These are phyloP conservation scores for Alternaria atra DNA, from an alignment of 2,329 filamentous ascomycete species.

Conservation along the genomic window DNA sequence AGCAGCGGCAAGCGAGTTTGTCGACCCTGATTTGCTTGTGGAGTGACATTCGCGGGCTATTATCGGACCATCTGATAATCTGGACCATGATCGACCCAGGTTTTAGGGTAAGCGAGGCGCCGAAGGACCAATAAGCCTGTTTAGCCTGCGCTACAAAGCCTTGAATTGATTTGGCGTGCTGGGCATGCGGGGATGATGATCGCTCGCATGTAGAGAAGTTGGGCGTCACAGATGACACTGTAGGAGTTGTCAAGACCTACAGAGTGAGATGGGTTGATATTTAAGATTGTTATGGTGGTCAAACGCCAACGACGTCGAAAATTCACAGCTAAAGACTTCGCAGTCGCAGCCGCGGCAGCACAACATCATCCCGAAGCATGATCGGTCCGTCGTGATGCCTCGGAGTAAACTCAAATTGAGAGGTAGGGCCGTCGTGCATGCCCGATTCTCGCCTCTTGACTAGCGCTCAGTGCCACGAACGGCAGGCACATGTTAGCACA, in stretches of 20 bases:
- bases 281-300: not conserved
- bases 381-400: slow-evolving; percentile 14
- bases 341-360: not conserved
- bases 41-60: slow-evolving; percentile 16
- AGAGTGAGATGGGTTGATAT: not conserved
- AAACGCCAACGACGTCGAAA: not conserved
- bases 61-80: slow-evolving; percentile 46
- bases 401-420: slow-evolving; percentile 12
- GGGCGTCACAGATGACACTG: not conserved
- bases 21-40: slow-evolving; percentile 19
- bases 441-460: slow-evolving; percentile 22
- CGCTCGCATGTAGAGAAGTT: not conserved
- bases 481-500: slow-evolving; percentile 1
- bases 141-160: slow-evolving; percentile 26
- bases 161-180: slow-evolving; percentile 36
- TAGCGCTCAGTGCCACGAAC: slow-evolving; percentile 14
- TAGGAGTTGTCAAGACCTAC: not conserved
- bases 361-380: slow-evolving; percentile 5
- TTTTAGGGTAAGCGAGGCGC: slow-evolving; percentile 27
- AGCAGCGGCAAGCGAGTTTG: slow-evolving; percentile 6
- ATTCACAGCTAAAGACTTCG: not conserved
- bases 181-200: slow-evolving; percentile 24
- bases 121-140: slow-evolving; percentile 20
- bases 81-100: slow-evolving; percentile 27
- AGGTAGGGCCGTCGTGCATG: slow-evolving; percentile 9